Conservation (phyloP, 495 filamentous ascomycete species). For the Pyrenula massariospora region DNA sequence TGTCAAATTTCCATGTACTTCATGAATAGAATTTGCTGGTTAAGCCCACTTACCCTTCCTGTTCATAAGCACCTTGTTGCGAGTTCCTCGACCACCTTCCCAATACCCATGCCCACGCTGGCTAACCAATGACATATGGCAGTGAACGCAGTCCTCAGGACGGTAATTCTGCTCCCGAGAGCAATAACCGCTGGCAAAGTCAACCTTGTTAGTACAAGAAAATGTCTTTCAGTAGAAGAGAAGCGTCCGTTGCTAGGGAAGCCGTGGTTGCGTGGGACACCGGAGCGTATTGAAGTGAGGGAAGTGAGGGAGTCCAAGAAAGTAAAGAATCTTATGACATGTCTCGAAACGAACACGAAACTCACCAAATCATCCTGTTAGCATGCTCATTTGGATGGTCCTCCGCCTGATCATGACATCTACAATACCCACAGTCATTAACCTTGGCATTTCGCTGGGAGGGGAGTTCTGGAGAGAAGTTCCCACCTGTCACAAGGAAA, state of each 20-base stretch:
- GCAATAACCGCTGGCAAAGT: conserved; percentile 47
- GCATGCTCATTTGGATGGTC: conserved; percentile 76
- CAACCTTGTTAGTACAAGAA: conserved; percentile 3
- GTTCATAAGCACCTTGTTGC: conserved; percentile 58
- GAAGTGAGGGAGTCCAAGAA: not conserved
- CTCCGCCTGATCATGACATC: conserved; percentile 65
- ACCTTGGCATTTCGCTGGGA: not conserved
- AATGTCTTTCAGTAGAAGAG: not conserved
- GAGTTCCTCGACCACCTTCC: conserved; percentile 86
- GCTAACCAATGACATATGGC: conserved; percentile 61
- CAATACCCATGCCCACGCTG: conserved; percentile 67
- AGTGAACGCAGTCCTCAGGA: conserved; percentile 69
- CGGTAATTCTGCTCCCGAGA: conserved; percentile 75
- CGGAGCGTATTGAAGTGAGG: too few species aligned
- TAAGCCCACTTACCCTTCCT: conserved; percentile 55
- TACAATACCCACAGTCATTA: conserved; percentile 4
- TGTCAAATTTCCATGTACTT: too few species aligned
- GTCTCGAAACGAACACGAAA: not conserved
- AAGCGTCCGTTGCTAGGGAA: not conserved
- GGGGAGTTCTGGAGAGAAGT: not conserved
- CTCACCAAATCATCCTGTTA: conserved; percentile 74
- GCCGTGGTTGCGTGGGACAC: not conserved
- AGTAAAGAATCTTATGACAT: not conserved
- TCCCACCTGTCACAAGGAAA: conserved; percentile 63
- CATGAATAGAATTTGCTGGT: too few species aligned